phyloP scores from a whole-genome alignment of 1,284 basidiomycete genomes.

The Apiotrichum brassicae region DNA sequence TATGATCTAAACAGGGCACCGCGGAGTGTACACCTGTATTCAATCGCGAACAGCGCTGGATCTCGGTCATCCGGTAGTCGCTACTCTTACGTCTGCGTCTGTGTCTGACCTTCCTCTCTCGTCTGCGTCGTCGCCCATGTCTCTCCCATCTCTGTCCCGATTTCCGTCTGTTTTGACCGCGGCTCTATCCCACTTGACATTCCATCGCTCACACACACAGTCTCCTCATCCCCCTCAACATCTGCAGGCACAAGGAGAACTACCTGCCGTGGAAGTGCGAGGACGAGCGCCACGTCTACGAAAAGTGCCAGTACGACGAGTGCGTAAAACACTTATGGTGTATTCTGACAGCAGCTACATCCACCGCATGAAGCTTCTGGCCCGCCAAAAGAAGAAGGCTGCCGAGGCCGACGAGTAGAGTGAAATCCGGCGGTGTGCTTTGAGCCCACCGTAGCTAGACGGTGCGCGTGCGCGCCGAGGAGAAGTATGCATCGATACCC shows the following conservation, averaged over 20 bases:
- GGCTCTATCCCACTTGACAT: not conserved
- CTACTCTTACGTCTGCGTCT: too few relatives aligned
- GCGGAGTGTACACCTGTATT: too few relatives aligned
- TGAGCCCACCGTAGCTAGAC: not conserved
- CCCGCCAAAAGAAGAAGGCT: slow-evolving; percentile 61
- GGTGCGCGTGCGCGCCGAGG: not conserved
- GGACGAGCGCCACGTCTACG: slow-evolving; percentile 53
- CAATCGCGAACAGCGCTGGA: too few relatives aligned
- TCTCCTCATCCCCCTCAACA: slow-evolving; percentile 75
- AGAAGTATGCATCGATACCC: slow-evolving; percentile 21
- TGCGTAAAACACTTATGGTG: too few relatives aligned
- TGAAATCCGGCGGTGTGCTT: not conserved
- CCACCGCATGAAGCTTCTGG: slow-evolving; percentile 71
- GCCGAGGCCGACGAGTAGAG: slow-evolving; percentile 47
- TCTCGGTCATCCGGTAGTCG: too few relatives aligned
- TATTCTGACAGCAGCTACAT: slow-evolving; percentile 59
- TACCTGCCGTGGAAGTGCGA: slow-evolving; percentile 80
- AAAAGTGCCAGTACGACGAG: slow-evolving; percentile 85
- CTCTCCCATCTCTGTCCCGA: not conserved
- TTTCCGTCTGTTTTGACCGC: not conserved
- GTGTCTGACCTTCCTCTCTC: too few relatives aligned
- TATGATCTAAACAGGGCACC: too few relatives aligned
- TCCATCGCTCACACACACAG: slow-evolving; percentile 47
- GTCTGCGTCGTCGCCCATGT: not conserved
- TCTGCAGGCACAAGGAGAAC: slow-evolving; percentile 63